Conservation (phyloP, 495 filamentous ascomycete species). For the Penicillium diatomitis region DNA sequence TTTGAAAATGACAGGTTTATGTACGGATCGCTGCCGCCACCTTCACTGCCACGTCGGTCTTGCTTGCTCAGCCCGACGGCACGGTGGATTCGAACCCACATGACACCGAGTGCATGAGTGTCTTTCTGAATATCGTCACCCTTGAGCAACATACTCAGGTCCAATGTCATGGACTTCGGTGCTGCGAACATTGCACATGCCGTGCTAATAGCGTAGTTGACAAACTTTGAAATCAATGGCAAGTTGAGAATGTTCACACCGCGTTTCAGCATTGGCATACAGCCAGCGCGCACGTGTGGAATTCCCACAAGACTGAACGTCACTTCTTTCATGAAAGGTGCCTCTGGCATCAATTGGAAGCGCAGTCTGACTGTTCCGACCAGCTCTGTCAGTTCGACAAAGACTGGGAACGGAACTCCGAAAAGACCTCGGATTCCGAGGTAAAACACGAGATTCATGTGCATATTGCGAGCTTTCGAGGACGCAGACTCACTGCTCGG, state of each 20-base stretch:
- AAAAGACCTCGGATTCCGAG: conserved; percentile 65
- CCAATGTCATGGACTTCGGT: conserved; percentile 90
- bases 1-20: conserved; percentile 70
- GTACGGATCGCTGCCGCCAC: conserved; percentile 90
- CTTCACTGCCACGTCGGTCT: conserved; percentile 70
- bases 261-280: conserved; percentile 78
- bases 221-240: conserved; percentile 89
- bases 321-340: conserved; percentile 83
- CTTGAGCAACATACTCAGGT: conserved; percentile 79
- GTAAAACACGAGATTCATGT: conserved; percentile 93
- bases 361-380: conserved; percentile 80
- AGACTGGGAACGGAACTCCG: conserved; percentile 81
- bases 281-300: conserved; percentile 83
- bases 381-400: conserved; percentile 75
- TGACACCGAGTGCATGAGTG: conserved; percentile 68
- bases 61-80: conserved; percentile 85
- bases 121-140: conserved; percentile 90
- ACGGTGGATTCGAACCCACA: conserved; percentile 87
- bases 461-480: conserved; percentile 85
- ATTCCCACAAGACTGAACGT: conserved; percentile 91
- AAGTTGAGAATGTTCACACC: conserved; percentile 89
- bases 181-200: conserved; percentile 87
- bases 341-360: conserved; percentile 75
- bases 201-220: conserved; percentile 88
- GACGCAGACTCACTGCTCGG: conserved; percentile 60